Conservation (phyloP, 805 yeast genomes). For the Sugiyamaella qingdaonensis region DNA sequence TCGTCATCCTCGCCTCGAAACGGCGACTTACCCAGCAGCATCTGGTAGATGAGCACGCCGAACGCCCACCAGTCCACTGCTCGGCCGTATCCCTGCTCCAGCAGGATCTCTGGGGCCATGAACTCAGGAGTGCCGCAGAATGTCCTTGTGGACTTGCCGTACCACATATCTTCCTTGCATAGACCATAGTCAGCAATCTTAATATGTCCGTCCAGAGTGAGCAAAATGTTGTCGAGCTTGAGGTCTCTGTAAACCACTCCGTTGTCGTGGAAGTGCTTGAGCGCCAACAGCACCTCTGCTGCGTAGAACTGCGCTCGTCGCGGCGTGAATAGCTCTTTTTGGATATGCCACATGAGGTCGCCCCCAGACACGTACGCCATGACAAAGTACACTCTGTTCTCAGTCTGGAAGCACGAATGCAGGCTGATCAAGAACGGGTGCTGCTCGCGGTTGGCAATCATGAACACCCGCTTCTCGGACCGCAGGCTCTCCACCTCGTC, state of each 20-base stretch:
- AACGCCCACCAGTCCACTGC: constrained; percentile 99
- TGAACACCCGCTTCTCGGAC: constrained; percentile 89
- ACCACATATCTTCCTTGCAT: constrained; percentile 91
- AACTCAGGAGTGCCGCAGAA: constrained; percentile 99
- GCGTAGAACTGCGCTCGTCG: constrained; percentile 96
- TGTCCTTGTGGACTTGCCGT: constrained; percentile 80
- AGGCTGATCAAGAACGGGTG: constrained; percentile 92
- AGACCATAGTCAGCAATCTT: constrained; percentile 96
- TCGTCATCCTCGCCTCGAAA: constrained; percentile 97
- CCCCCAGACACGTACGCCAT: constrained; percentile 99
- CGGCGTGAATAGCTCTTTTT: constrained; percentile 81
- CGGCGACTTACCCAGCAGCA: constrained; percentile 95
- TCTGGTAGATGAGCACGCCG: constrained; percentile 93
- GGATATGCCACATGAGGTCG: constrained; percentile 99
- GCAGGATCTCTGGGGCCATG: constrained; percentile 97
- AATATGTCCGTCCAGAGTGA: constrained; percentile 88
- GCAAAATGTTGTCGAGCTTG: constrained; percentile 88
- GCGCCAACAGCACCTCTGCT: constrained; percentile 87
- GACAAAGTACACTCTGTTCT: constrained; percentile 93
- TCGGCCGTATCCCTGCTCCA: constrained; percentile 87
- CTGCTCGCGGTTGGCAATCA: constrained; percentile 73
- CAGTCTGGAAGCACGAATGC: constrained; percentile 96
- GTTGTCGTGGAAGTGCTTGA: constrained; percentile 90
- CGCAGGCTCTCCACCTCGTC: constrained; percentile 94
- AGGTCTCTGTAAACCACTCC: constrained; percentile 96